Conservation (phyloP, 2,329 filamentous ascomycete genomes). For the Dactylellina cionopaga region DNA sequence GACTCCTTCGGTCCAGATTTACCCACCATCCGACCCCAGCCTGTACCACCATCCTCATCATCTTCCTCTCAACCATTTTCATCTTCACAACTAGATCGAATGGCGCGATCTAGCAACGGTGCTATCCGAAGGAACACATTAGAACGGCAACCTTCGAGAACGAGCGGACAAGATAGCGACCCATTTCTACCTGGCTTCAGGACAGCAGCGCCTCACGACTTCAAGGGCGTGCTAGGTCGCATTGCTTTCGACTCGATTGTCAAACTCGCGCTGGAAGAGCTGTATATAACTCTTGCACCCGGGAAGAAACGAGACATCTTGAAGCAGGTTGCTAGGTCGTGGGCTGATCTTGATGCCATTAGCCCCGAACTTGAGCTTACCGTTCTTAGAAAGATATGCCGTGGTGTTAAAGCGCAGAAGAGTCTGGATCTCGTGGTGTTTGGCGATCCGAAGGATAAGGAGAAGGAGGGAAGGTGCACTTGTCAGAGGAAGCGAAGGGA, state of each 20-base stretch:
- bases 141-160: neutral
- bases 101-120: constrained; percentile 3
- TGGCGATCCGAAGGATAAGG: neutral
- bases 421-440: constrained; percentile 3
- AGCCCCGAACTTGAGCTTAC: constrained; percentile 39
- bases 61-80: constrained; percentile 12
- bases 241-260: constrained; percentile 28
- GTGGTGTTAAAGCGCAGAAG: constrained; percentile 5
- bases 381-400: constrained; percentile 18
- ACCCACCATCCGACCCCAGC: neutral
- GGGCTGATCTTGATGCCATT: constrained; percentile 32
- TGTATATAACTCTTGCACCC: constrained; percentile 4
- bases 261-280: constrained; percentile 27
- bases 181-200: constrained; percentile 37
- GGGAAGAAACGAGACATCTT: constrained; percentile 27
- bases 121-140: constrained; percentile 12
- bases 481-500: too few relatives aligned
- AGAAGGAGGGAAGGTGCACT: constrained; percentile 3
- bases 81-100: neutral
- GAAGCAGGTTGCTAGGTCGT: constrained; percentile 17
- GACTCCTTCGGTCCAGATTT: constrained; percentile 5
- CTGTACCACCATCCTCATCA: too few relatives aligned
- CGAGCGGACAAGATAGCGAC: constrained; percentile 12
- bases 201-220: constrained; percentile 25
- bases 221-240: constrained; percentile 22